Conservation (phyloP, 2,329 filamentous ascomycete genomes). For the Paecilomyces dactylethromorphus region DNA sequence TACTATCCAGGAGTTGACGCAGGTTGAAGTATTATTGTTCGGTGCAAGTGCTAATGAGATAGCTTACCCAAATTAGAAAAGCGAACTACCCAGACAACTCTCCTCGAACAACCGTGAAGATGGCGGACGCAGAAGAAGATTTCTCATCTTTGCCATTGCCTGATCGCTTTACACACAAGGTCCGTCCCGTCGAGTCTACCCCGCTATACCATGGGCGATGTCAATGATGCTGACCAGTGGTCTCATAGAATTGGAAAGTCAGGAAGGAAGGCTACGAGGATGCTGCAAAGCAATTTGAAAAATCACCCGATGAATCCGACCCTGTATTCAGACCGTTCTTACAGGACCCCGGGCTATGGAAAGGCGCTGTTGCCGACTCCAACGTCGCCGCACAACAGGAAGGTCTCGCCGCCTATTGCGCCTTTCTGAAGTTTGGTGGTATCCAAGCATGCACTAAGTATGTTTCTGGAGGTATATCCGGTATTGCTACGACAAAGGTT, state of each 20-base stretch:
- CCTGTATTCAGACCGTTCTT: constrained; percentile 82
- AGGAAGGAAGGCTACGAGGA: constrained; percentile 93
- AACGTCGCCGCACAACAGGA: constrained; percentile 97
- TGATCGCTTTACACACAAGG: constrained; percentile 39
- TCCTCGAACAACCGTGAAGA: constrained; percentile 13
- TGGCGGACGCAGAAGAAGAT: constrained; percentile 38
- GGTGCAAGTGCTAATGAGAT: not conserved
- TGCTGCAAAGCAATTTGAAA: constrained; percentile 77
- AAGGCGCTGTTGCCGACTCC: constrained; percentile 83
- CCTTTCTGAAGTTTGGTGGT: constrained; percentile 87
- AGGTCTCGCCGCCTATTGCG: constrained; percentile 77
- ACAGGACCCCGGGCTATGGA: constrained; percentile 80
- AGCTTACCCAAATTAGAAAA: not conserved
- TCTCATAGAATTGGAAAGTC: constrained; percentile 79
- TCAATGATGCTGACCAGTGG: constrained; percentile 13
- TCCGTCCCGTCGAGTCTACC: constrained; percentile 11
- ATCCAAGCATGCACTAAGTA: constrained; percentile 67
- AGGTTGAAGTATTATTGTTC: not conserved
- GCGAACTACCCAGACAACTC: not conserved
- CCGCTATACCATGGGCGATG: not conserved
- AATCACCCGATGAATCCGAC: constrained; percentile 76
- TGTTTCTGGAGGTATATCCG: constrained; percentile 9
- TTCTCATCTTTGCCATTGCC: constrained; percentile 37
- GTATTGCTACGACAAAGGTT: not conserved
- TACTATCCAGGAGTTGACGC: not conserved